Evolutionary conservation across 106 monocot species (phyloP).

Genomic region (Dendrobium officinale): DNA sequence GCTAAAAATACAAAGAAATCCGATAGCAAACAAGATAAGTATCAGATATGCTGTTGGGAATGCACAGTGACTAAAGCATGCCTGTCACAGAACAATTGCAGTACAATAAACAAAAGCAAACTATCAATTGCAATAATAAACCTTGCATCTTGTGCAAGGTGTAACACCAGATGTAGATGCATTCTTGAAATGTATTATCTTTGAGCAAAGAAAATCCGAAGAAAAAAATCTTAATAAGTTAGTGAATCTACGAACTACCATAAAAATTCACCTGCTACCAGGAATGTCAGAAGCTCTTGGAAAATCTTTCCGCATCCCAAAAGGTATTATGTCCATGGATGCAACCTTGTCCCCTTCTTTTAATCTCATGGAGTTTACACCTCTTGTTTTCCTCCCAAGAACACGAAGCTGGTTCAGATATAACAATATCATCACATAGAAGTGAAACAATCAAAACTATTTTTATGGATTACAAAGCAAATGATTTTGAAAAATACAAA

Average conservation of each 20-base stretch:
- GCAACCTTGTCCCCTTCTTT: conserved; percentile 82
- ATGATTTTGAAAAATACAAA: neutral
- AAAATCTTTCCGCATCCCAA: conserved; percentile 43
- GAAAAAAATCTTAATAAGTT: neutral
- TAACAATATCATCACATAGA: neutral
- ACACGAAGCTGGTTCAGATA: conserved; percentile 56
- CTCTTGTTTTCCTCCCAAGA: conserved; percentile 81
- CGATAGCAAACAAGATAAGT: neutral
- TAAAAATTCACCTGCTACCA: conserved; percentile 30
- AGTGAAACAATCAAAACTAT: neutral
- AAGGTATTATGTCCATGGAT: conserved; percentile 83
- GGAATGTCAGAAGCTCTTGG: conserved; percentile 22
- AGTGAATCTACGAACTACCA: neutral
- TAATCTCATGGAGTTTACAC: conserved; percentile 63
- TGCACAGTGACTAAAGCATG: neutral
- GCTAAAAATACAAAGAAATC: conserved; percentile 8
- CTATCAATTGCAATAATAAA: too few species aligned
- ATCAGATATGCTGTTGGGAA: neutral
- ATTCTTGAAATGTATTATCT: neutral
- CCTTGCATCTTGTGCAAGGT: too few species aligned
- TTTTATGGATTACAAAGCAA: neutral
- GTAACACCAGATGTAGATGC: neutral
- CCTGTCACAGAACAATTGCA: neutral
- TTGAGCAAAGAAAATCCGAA: neutral
- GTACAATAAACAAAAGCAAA: neutral